A percentile compares a stretch with the other conserved stretches of the same genome.
Evolutionary conservation across 148 eudicot species (phyloP).

Genomic region (Camellia sinensis): DNA sequence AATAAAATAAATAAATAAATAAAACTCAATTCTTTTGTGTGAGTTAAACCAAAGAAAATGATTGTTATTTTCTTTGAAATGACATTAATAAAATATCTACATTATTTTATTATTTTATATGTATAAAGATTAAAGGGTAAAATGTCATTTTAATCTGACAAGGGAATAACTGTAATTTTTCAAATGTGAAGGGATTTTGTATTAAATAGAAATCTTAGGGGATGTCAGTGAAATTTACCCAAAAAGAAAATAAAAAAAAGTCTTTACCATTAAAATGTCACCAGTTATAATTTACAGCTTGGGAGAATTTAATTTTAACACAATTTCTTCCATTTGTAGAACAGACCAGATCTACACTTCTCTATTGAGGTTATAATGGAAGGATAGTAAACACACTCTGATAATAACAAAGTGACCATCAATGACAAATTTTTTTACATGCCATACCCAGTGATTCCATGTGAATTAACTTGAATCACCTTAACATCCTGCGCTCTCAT

Average conservation of each 20-base stretch:
- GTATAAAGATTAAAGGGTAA: too few relatives aligned
- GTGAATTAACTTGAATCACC: constrained; percentile 16
- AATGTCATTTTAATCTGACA: too few relatives aligned
- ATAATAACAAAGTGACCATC: background rate
- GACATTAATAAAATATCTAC: too few relatives aligned
- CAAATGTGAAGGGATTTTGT: too few relatives aligned
- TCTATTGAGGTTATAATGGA: background rate
- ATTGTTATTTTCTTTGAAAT: too few relatives aligned
- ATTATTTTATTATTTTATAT: too few relatives aligned
- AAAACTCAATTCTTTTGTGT: too few relatives aligned
- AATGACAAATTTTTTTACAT: background rate
- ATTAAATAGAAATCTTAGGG: too few relatives aligned
- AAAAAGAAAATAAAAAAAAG: background rate
- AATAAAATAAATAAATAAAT: too few relatives aligned
- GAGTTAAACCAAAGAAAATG: too few relatives aligned
- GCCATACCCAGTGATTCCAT: constrained; percentile 22
- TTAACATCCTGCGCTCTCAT: constrained; percentile 17
- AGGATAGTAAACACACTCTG: background rate
- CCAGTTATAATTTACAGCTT: constrained; percentile 14
- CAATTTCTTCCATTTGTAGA: background rate
- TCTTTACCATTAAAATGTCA: constrained; percentile 1
- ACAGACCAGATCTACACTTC: background rate
- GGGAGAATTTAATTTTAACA: background rate
- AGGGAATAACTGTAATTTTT: too few relatives aligned
- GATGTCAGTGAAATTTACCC: background rate